Base-by-base conservation (phyloP, 2,329 filamentous ascomycete species). In the Chalaropsis thielavioides region DNA sequence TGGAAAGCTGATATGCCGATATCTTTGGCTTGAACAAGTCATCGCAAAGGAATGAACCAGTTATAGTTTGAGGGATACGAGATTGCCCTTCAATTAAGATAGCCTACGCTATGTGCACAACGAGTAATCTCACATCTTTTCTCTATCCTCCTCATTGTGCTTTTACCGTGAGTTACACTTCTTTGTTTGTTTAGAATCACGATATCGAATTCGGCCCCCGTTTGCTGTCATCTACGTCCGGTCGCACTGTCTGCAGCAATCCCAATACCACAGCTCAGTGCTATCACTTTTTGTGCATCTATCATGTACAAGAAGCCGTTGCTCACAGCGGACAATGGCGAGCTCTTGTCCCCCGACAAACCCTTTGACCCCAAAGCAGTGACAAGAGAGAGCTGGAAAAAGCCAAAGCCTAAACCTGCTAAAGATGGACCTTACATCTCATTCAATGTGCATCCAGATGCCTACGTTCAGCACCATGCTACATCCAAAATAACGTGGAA, bases 311-410 rank as follows among this genome's bases (percentile, higher is more conserved):
- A 59, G 17, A 67, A 65, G 56, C 66, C 66, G 19, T 49, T 67
- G 22, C 63, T 67, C 24, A 64, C 59, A 6, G 35, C 60, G 11
- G 66, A 67, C 22, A 27, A 38, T 3, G 66, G 66, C 24, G 63
- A 49, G 44, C 63, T 49, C 49, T 38, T 67, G 70, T 81, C 81
- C 68, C 81, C 76, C 72, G 76, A 74, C 73, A 77, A 71, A 71
- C 76, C 73, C n/a, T 95, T 95, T 75, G 91, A 96, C 71, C 92
- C 92, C 61, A 95, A 92, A 74, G 88, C 89, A 67, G 82, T 91
- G 61, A 92, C 90, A 24, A 82, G 90, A 72, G 88, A 89, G 68
- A 92, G 88, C 75, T 89, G 83, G 78, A 78, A 84, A 71, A 81
- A 83, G 13, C 82, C 83, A 64, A 78, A 82, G 49, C 78, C 76